These are phyloP conservation scores for Plantago rigida DNA, from an alignment of 305 asterid genomes.

Conservation along the genomic window DNA sequence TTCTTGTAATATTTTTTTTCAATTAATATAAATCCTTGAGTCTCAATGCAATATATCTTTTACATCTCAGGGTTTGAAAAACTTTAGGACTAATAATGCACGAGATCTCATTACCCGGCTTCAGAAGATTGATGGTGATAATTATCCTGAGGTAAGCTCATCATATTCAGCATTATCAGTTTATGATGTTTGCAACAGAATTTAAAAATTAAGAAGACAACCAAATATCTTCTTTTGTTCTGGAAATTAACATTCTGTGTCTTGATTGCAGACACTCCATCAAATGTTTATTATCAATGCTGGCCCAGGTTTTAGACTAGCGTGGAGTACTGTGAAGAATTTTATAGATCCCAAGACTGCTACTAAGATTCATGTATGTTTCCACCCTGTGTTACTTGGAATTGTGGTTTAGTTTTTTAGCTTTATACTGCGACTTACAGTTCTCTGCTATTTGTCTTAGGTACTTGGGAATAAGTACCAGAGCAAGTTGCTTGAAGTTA, in stretches of 20 bases:
- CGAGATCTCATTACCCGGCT: slow-evolving; percentile 78
- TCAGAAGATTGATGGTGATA: slow-evolving; percentile 91
- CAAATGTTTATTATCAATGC: slow-evolving; percentile 97
- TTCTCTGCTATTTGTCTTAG: slow-evolving; percentile 36
- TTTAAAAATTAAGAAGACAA: too few relatives aligned
- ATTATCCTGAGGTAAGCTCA: slow-evolving; percentile 76
- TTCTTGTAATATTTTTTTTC: not conserved
- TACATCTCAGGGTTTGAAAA: slow-evolving; percentile 66
- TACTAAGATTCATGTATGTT: slow-evolving; percentile 87
- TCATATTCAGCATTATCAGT: slow-evolving; percentile 4
- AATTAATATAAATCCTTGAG: too few relatives aligned
- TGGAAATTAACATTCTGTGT: slow-evolving; percentile 13
- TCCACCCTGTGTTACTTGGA: slow-evolving; percentile 18
- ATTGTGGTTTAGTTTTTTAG: slow-evolving; percentile 11
- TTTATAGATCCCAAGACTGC: slow-evolving; percentile 91
- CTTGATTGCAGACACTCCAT: slow-evolving; percentile 75
- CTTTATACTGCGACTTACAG: slow-evolving; percentile 12
- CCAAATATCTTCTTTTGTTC: not conserved
- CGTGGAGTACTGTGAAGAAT: slow-evolving; percentile 79
- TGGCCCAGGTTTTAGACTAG: slow-evolving; percentile 81
- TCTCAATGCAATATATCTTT: not conserved
- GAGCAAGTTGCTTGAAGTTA: slow-evolving; percentile 73
- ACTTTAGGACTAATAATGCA: slow-evolving; percentile 68
- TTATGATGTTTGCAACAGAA: slow-evolving; percentile 4
- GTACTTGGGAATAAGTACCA: slow-evolving; percentile 87